These are phyloP conservation scores for Botrytis paeoniae DNA, from an alignment of 2,329 filamentous ascomycete genomes.

Conservation along the genomic window DNA sequence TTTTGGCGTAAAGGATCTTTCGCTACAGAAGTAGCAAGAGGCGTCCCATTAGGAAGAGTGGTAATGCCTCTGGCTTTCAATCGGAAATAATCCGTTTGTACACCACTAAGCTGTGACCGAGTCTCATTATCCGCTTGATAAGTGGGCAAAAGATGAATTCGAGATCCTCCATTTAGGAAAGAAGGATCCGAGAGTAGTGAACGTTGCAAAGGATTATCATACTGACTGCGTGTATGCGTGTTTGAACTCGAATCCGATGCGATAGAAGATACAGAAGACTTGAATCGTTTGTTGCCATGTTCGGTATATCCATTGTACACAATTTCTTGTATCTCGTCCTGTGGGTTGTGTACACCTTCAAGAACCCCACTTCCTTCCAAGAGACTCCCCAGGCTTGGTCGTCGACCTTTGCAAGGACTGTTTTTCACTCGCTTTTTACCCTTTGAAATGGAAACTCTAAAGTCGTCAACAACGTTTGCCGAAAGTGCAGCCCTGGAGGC, in stretches of 20 bases:
- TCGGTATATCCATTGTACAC: conserved; percentile 20
- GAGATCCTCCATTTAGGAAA: conserved; percentile 35
- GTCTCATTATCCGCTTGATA: conserved; percentile 29
- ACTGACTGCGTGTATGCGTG: conserved; percentile 29
- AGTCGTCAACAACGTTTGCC: conserved; percentile 35
- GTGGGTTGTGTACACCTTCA: conserved; percentile 31
- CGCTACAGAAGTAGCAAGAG: conserved; percentile 35
- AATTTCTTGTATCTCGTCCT: conserved; percentile 26
- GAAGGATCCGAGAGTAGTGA: conserved; percentile 36
- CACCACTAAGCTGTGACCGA: conserved; percentile 34
- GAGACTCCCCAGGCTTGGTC: conserved; percentile 33
- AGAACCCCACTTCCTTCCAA: conserved; percentile 31
- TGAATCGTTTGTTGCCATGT: conserved; percentile 26
- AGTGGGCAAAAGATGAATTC: conserved; percentile 34
- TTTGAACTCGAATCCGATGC: conserved; percentile 25
- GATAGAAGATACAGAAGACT: conserved; percentile 23
- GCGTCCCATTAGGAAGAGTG: conserved; percentile 35
- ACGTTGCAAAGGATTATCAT: conserved; percentile 31
- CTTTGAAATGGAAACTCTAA: conserved; percentile 30
- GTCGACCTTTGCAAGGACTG: conserved; percentile 13
- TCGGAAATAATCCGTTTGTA: conserved; percentile 39
- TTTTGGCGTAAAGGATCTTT: conserved; percentile 30
- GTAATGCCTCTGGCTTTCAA: conserved; percentile 39
- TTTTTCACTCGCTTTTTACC: conserved; percentile 8
- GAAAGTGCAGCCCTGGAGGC: conserved; percentile 31